These are phyloP conservation scores for Vanrija humicola DNA, from an alignment of 1,284 basidiomycete species.

Conservation along the genomic window DNA sequence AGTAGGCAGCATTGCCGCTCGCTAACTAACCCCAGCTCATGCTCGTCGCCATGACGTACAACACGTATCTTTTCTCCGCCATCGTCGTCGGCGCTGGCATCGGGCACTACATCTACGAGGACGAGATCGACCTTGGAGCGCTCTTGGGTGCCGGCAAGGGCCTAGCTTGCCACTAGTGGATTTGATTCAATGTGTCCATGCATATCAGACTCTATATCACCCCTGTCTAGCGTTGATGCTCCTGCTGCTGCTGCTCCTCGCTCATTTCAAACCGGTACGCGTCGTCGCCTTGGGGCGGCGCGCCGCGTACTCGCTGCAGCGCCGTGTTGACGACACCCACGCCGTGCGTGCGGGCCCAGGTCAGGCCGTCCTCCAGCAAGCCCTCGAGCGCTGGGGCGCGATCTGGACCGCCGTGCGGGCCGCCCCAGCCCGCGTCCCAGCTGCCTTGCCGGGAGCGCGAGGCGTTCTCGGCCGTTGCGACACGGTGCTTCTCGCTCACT, in stretches of 20 bases:
- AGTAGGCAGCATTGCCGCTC: slow-evolving; percentile 7
- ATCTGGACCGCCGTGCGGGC: not conserved
- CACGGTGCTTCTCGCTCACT: slow-evolving; percentile 47
- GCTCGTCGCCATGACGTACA: slow-evolving; percentile 52
- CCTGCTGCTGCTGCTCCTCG: not conserved
- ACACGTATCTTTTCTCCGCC: slow-evolving; percentile 47
- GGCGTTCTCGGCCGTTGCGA: slow-evolving; percentile 3
- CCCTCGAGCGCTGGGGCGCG: slow-evolving; percentile 8
- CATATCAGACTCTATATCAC: too few relatives aligned
- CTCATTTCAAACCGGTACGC: slow-evolving; percentile 3
- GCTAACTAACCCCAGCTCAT: slow-evolving; percentile 38
- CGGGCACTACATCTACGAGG: slow-evolving; percentile 47
- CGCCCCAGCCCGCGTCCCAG: slow-evolving; percentile 7
- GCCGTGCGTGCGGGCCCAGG: slow-evolving; percentile 17
- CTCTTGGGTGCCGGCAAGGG: too few relatives aligned
- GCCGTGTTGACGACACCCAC: slow-evolving; percentile 16
- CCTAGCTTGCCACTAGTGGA: too few relatives aligned
- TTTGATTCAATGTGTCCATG: too few relatives aligned
- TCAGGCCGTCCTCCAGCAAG: slow-evolving; percentile 12
- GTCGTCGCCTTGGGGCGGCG: not conserved
- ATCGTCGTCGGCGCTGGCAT: slow-evolving; percentile 48
- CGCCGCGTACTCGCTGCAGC: slow-evolving; percentile 11
- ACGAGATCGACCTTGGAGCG: slow-evolving; percentile 35
- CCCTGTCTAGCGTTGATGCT: not conserved
- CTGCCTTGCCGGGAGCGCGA: not conserved